These are phyloP conservation scores for Umbelopsis sp. DNA, from an alignment of 192 early-diverging fungal species.

Conservation along the genomic window DNA sequence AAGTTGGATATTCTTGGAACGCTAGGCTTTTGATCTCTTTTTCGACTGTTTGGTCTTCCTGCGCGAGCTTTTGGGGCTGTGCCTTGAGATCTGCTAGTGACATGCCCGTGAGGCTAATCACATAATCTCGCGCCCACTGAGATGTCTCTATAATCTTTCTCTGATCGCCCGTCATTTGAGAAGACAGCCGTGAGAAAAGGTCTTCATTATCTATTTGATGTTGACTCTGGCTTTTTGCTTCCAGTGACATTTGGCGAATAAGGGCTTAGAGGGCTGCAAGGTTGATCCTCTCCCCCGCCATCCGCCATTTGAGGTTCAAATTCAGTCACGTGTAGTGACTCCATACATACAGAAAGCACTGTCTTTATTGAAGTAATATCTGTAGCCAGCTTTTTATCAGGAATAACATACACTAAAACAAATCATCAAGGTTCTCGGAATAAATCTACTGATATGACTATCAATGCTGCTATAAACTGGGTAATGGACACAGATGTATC, in stretches of 20 bases:
- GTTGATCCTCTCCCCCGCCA: no score
- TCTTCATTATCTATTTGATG: slow-evolving; percentile 3
- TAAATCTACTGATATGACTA: no score
- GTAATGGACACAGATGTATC: slow-evolving; percentile 26
- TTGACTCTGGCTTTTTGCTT: not conserved
- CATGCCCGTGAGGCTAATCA: slow-evolving; percentile 62
- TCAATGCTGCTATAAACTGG: not conserved
- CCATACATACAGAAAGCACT: no score
- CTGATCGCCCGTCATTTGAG: not conserved
- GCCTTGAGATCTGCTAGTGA: slow-evolving; percentile 60
- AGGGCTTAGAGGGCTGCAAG: no score
- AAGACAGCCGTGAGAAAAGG: not conserved
- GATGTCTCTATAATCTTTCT: slow-evolving; percentile 17
- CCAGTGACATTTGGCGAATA: not conserved
- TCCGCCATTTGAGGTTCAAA: no score
- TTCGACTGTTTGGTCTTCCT: slow-evolving; percentile 56
- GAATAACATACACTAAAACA: no score
- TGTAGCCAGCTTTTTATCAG: no score
- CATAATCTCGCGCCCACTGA: slow-evolving; percentile 62
- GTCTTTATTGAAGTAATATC: no score
- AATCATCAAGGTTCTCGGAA: no score
- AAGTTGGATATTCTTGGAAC: slow-evolving; percentile 67
- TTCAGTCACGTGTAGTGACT: no score
- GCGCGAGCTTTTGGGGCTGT: slow-evolving; percentile 57
- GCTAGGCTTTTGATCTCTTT: slow-evolving; percentile 66